phyloP scores from a whole-genome alignment of 1,284 basidiomycete genomes.

The Pascua guehoae region DNA sequence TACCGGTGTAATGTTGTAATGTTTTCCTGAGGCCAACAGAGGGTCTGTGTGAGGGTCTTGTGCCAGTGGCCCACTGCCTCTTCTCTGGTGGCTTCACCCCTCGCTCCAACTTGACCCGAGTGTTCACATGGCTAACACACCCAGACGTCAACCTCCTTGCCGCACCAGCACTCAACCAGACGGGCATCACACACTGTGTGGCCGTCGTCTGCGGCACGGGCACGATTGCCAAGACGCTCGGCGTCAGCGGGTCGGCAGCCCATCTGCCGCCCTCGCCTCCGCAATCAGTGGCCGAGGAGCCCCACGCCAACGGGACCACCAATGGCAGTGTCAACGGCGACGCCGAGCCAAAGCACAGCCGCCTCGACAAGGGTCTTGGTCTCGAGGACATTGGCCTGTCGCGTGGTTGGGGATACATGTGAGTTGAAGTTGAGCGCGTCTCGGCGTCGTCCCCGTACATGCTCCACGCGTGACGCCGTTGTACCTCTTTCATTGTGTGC shows the following conservation, averaged over 20 bases:
- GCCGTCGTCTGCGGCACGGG: constrained; percentile 43
- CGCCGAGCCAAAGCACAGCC: neutral
- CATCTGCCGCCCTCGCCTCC: constrained; percentile 14
- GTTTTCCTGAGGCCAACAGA: too few species aligned
- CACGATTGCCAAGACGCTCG: constrained; percentile 38
- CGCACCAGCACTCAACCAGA: constrained; percentile 33
- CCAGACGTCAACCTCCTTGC: constrained; percentile 44
- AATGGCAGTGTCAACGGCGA: neutral
- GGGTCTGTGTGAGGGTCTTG: too few species aligned
- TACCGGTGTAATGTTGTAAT: too few species aligned
- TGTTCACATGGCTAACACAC: neutral
- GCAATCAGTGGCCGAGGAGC: neutral
- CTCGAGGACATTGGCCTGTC: constrained; percentile 36
- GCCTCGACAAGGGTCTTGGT: constrained; percentile 18
- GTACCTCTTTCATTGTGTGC: constrained; percentile 9
- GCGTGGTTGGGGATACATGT: constrained; percentile 42
- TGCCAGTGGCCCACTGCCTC: too few species aligned
- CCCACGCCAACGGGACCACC: neutral
- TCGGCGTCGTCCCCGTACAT: too few species aligned
- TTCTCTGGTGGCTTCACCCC: too few species aligned
- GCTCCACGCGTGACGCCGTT: too few species aligned
- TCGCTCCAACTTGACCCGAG: too few species aligned
- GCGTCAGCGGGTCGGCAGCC: constrained; percentile 9
- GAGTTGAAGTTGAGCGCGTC: too few species aligned
- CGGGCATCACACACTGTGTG: constrained; percentile 31